Evolutionary conservation across 257 asterid species (phyloP).

Genomic region (Gentiana straminea): DNA sequence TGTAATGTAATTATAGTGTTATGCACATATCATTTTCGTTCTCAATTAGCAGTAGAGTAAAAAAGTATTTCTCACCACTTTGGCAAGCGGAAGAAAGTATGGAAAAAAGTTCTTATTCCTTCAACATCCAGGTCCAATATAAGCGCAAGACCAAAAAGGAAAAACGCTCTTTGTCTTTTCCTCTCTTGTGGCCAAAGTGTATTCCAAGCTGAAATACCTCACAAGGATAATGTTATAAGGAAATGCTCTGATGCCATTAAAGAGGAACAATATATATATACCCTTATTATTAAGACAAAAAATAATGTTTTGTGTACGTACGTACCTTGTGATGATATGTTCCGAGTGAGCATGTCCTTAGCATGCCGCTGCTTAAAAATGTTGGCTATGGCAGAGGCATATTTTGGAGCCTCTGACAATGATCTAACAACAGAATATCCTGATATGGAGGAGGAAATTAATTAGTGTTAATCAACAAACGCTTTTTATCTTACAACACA

Average conservation of each 20-base stretch:
- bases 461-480: not conserved
- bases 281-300: too few species aligned
- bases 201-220: constrained; percentile 63
- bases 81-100: constrained; percentile 76
- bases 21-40: not conserved
- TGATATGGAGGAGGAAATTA: constrained; percentile 15
- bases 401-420: constrained; percentile 93
- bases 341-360: constrained; percentile 34
- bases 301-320: too few species aligned
- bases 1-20: too few species aligned
- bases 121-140: constrained; percentile 79
- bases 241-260: not conserved
- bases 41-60: not conserved
- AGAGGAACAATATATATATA: too few species aligned
- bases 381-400: constrained; percentile 73
- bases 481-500: constrained; percentile 3
- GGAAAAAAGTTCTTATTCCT: constrained; percentile 82
- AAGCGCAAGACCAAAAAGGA: constrained; percentile 94
- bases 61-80: constrained; percentile 44
- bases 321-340: constrained; percentile 81
- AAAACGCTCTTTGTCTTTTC: constrained; percentile 89
- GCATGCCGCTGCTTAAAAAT: constrained; percentile 39
- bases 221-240: too few species aligned
- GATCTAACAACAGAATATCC: constrained; percentile 98
- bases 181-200: constrained; percentile 96